Evolutionary conservation across 1,284 basidiomycete species (phyloP).

Genomic region (Cerrena zonata): DNA sequence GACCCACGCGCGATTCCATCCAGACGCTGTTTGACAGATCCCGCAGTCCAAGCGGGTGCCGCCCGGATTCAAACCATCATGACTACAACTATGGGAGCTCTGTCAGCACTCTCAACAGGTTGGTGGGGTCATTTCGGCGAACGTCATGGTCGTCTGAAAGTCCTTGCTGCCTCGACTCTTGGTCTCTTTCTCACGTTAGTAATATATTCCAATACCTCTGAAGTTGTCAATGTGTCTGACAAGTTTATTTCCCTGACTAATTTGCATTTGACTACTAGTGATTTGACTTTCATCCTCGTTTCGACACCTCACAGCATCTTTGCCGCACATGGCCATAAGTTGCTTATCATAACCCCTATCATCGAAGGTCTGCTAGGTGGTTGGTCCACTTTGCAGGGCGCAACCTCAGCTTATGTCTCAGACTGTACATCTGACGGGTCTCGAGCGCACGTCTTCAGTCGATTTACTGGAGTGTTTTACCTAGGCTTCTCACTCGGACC

Average conservation of each 20-base stretch:
- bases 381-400: constrained; percentile 75
- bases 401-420: constrained; percentile 78
- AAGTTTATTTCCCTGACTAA: neutral
- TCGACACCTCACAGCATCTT: constrained; percentile 64
- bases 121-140: constrained; percentile 87
- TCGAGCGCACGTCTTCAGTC: constrained; percentile 74
- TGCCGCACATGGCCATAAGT: constrained; percentile 59
- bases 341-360: constrained; percentile 77
- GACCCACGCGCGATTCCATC: constrained; percentile 49
- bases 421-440: constrained; percentile 84
- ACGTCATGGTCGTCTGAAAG: constrained; percentile 67
- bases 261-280: constrained; percentile 54
- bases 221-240: neutral
- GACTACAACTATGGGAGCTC: constrained; percentile 73
- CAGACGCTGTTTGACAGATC: constrained; percentile 50
- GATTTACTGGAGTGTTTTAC: constrained; percentile 67
- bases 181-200: constrained; percentile 75
- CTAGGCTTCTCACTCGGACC: constrained; percentile 73
- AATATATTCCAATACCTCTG: neutral
- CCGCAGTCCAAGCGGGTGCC: constrained; percentile 61
- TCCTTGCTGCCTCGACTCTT: constrained; percentile 65
- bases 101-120: constrained; percentile 79
- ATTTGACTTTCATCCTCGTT: constrained; percentile 72
- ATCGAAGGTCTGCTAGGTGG: constrained; percentile 84
- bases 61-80: constrained; percentile 65